Percentiles rank a stretch among this genome's conserved stretches.
Conservation (phyloP, 129 eudicot genomes). For the Smallanthus sonchifolius region DNA sequence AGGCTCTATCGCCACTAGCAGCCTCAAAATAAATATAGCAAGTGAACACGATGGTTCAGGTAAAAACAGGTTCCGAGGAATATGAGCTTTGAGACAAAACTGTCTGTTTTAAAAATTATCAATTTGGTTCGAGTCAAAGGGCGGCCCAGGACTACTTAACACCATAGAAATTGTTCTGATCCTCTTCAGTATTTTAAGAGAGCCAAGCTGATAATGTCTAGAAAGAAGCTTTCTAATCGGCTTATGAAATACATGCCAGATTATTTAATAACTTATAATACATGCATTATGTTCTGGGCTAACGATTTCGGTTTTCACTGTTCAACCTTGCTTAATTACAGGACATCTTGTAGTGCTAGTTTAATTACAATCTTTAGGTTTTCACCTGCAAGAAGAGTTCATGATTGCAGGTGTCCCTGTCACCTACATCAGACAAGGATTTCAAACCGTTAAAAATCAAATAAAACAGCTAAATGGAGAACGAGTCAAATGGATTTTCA, state of each 20-base stretch:
- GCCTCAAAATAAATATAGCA: too few relatives aligned
- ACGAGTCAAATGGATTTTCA: neutral
- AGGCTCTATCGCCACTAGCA: too few relatives aligned
- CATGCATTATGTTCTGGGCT: neutral
- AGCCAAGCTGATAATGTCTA: too few relatives aligned
- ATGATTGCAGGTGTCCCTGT: conserved; percentile 52
- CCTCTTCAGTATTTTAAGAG: too few relatives aligned
- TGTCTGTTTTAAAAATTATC: too few relatives aligned
- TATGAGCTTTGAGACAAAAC: too few relatives aligned
- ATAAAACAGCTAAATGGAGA: neutral
- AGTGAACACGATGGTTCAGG: too few relatives aligned
- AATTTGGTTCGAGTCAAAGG: too few relatives aligned
- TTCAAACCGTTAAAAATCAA: neutral
- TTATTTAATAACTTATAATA: neutral
- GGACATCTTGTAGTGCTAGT: conserved; percentile 51
- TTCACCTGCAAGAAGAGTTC: conserved; percentile 54
- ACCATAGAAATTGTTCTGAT: too few relatives aligned
- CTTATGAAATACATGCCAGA: neutral
- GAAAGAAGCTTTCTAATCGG: too few relatives aligned
- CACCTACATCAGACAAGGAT: conserved; percentile 48
- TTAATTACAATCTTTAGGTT: conserved; percentile 54
- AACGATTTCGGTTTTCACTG: conserved; percentile 33
- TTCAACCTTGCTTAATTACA: conserved; percentile 52
- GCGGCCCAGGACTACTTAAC: too few relatives aligned
- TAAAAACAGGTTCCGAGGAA: too few relatives aligned